A percentile compares a stretch with the other conserved stretches of the same genome.
Conservation (phyloP, 441 rosid species). For the Bruguiera hainesii region DNA sequence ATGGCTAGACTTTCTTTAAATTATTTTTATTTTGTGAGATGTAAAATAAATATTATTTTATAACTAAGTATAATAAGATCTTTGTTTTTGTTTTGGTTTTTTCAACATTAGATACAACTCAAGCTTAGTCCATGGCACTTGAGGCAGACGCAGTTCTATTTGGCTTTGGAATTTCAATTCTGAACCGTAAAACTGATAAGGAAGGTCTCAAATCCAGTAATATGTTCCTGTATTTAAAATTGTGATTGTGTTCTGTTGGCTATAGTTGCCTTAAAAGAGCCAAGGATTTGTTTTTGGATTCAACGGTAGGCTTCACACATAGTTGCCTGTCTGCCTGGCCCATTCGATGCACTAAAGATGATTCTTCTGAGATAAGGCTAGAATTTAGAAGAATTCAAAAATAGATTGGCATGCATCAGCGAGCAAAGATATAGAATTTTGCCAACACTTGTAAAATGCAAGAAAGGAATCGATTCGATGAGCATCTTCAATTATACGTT, state of each 20-base stretch:
- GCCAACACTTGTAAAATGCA: conserved; percentile 21
- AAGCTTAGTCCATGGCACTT: neutral
- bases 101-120: no score
- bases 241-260: no score
- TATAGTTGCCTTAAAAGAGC: neutral
- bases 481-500: conserved; percentile 31
- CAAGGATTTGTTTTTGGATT: conserved; percentile 4
- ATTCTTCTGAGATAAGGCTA: conserved; percentile 22
- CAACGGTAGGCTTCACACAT: conserved; percentile 1
- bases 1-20: no score
- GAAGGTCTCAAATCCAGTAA: conserved; percentile 20
- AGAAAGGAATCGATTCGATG: conserved; percentile 23
- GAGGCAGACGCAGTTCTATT: conserved; percentile 23
- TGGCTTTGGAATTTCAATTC: conserved; percentile 27
- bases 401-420: conserved; percentile 14
- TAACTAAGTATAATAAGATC: no score
- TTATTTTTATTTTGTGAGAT: no score
- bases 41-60: no score
- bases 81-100: no score
- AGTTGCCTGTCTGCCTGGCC: conserved; percentile 4
- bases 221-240: conserved; percentile 13
- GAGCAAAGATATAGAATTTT: conserved; percentile 16
- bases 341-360: conserved; percentile 24
- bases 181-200: conserved; percentile 18
- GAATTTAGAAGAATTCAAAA: conserved; percentile 6